These are phyloP conservation scores for Cladophialophora psammophila DNA, from an alignment of 2,329 filamentous ascomycete species.

Conservation along the genomic window DNA sequence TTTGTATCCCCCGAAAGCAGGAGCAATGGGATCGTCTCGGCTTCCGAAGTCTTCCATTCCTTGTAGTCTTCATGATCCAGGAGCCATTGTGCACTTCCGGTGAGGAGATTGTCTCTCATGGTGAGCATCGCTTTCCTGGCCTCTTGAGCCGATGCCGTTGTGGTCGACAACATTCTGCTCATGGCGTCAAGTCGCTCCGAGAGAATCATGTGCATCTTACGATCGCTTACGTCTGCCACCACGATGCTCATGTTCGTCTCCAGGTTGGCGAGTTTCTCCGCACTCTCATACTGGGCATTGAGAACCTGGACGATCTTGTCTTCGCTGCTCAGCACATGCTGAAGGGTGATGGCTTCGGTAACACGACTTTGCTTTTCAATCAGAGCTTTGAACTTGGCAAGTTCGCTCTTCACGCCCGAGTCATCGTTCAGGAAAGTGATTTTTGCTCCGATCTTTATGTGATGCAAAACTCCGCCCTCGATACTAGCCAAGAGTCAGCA, in stretches of 20 bases:
- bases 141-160: slow-evolving; percentile 7
- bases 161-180: slow-evolving; percentile 7
- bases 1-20: not conserved
- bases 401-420: slow-evolving; percentile 42
- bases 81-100: not conserved
- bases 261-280: slow-evolving; percentile 10
- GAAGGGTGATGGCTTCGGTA: slow-evolving; percentile 39
- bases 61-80: not conserved
- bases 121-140: not conserved
- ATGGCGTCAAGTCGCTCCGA: slow-evolving; percentile 5
- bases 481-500: not conserved
- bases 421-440: slow-evolving; percentile 44
- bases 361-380: slow-evolving; percentile 44
- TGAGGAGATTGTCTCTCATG: not conserved
- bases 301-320: slow-evolving; percentile 7
- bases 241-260: slow-evolving; percentile 4
- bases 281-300: slow-evolving; percentile 9
- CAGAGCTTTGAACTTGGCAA: slow-evolving; percentile 38
- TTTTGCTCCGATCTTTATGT: slow-evolving; percentile 28
- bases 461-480: not conserved
- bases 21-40: not conserved
- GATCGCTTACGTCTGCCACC: slow-evolving; percentile 7
- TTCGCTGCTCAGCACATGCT: slow-evolving; percentile 17
- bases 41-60: not conserved
- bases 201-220: slow-evolving; percentile 12